Conservation (phyloP, 768 basidiomycete species). For the Hygrophorus russula region DNA sequence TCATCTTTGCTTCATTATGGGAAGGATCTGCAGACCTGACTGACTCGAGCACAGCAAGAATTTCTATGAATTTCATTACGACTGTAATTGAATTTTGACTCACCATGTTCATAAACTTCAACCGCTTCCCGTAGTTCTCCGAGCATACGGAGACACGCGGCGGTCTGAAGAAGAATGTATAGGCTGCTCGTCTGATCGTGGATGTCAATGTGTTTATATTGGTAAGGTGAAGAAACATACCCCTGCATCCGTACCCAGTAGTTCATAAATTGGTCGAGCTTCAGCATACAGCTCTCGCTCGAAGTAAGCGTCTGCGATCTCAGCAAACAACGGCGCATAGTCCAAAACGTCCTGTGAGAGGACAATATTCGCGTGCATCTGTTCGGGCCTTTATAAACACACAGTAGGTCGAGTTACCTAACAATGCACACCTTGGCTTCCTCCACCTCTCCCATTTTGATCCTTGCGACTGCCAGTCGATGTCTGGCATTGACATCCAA, state of each 20-base stretch:
- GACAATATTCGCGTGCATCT: slow-evolving; percentile 74
- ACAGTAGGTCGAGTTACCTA: not conserved
- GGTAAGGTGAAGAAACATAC: slow-evolving; percentile 29
- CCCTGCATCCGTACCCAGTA: slow-evolving; percentile 61
- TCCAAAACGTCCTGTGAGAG: slow-evolving; percentile 62
- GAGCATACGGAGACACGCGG: slow-evolving; percentile 68
- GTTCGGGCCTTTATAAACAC: not conserved
- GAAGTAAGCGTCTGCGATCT: slow-evolving; percentile 81
- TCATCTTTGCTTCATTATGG: slow-evolving; percentile 78
- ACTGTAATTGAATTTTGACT: slow-evolving; percentile 11
- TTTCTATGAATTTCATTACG: not conserved
- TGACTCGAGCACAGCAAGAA: slow-evolving; percentile 17
- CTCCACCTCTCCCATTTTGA: slow-evolving; percentile 67
- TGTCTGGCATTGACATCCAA: slow-evolving; percentile 75
- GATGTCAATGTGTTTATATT: not conserved
- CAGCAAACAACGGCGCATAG: slow-evolving; percentile 68
- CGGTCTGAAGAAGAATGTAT: slow-evolving; percentile 65
- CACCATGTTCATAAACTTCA: slow-evolving; percentile 77
- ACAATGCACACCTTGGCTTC: slow-evolving; percentile 64
- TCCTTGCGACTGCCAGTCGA: slow-evolving; percentile 70
- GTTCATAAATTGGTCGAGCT: slow-evolving; percentile 72
- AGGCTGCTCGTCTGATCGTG: slow-evolving; percentile 55
- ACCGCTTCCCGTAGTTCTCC: slow-evolving; percentile 69
- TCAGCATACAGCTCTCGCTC: slow-evolving; percentile 66
- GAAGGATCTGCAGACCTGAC: slow-evolving; percentile 66